Percentiles rank a stretch among this genome's conserved stretches.
phyloP scores from a whole-genome alignment of 2,329 filamentous ascomycete genomes.

The Lojkania enalia region DNA sequence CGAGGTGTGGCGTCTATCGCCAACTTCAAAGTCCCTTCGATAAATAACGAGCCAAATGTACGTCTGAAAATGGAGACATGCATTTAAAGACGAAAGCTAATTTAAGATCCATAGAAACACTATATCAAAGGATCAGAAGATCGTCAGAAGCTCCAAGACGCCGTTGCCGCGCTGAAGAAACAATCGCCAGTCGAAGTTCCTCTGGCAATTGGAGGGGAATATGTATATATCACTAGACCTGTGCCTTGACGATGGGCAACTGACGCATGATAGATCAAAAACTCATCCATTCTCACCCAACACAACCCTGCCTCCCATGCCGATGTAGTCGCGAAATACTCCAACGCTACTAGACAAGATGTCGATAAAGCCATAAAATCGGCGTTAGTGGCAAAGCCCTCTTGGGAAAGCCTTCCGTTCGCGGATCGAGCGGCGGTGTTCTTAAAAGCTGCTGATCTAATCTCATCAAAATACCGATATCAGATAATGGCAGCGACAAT shows the following conservation, averaged over 20 bases:
- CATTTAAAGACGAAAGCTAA: constrained; percentile 4
- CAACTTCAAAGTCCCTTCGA: constrained; percentile 82
- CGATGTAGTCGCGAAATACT: constrained; percentile 78
- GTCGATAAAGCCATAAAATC: constrained; percentile 79
- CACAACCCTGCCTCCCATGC: constrained; percentile 81
- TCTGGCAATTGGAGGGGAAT: constrained; percentile 79
- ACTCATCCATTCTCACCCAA: constrained; percentile 68
- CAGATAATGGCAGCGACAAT: constrained; percentile 96
- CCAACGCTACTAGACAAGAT: constrained; percentile 75
- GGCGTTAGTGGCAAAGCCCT: constrained; percentile 80
- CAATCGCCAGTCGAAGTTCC: constrained; percentile 76
- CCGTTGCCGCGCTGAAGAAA: constrained; percentile 70
- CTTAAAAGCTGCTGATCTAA: constrained; percentile 90
- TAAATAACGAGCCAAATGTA: constrained; percentile 96
- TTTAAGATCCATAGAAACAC: constrained; percentile 66
- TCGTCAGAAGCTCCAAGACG: constrained; percentile 73
- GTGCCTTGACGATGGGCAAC: constrained; percentile 7
- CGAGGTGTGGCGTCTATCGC: constrained; percentile 65
- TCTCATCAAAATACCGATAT: constrained; percentile 91
- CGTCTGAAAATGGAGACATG: constrained; percentile 37
- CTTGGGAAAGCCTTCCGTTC: constrained; percentile 87
- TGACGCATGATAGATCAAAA: constrained; percentile 61
- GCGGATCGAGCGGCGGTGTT: constrained; percentile 90
- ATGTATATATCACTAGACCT: constrained; percentile 57
- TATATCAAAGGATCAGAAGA: constrained; percentile 84